phyloP scores from a whole-genome alignment of 2,329 filamentous ascomycete genomes.

The Claviceps spartinae region DNA sequence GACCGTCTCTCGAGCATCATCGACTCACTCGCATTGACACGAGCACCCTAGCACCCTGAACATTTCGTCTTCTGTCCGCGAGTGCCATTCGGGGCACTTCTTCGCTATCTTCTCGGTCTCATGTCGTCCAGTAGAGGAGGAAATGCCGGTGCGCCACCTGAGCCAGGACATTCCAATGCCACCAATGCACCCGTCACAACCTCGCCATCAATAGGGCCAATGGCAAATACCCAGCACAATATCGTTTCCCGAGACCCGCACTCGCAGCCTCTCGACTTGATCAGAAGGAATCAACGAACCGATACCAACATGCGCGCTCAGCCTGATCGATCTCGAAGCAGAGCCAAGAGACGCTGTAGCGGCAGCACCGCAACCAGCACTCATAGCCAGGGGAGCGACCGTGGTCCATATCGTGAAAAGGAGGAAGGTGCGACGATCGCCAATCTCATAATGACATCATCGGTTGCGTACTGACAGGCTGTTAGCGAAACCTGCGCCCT shows the following conservation, averaged over 20 bases:
- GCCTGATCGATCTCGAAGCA: slow-evolving; percentile 49
- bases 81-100: slow-evolving; percentile 33
- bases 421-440: slow-evolving; percentile 30
- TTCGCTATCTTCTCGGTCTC: slow-evolving; percentile 31
- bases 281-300: slow-evolving; percentile 27
- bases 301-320: slow-evolving; percentile 28
- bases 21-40: slow-evolving; percentile 53
- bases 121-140: slow-evolving; percentile 32
- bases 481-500: slow-evolving; percentile 41
- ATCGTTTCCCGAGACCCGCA: slow-evolving; percentile 30
- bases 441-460: background rate
- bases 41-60: slow-evolving; percentile 29
- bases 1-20: slow-evolving; percentile 60
- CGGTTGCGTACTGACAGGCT: slow-evolving; percentile 14
- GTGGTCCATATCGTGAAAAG: slow-evolving; percentile 41
- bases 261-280: slow-evolving; percentile 29
- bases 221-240: slow-evolving; percentile 29
- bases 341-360: slow-evolving; percentile 62
- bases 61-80: slow-evolving; percentile 37
- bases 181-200: slow-evolving; percentile 42
- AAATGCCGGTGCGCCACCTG: slow-evolving; percentile 29
- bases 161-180: slow-evolving; percentile 36
- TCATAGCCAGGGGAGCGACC: slow-evolving; percentile 64
- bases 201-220: slow-evolving; percentile 27
- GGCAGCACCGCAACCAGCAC: slow-evolving; percentile 72